Percentiles rank a stretch among this genome's conserved stretches.
Evolutionary conservation across 768 basidiomycete genomes (phyloP).

Genomic region (Astraeus odoratus): DNA sequence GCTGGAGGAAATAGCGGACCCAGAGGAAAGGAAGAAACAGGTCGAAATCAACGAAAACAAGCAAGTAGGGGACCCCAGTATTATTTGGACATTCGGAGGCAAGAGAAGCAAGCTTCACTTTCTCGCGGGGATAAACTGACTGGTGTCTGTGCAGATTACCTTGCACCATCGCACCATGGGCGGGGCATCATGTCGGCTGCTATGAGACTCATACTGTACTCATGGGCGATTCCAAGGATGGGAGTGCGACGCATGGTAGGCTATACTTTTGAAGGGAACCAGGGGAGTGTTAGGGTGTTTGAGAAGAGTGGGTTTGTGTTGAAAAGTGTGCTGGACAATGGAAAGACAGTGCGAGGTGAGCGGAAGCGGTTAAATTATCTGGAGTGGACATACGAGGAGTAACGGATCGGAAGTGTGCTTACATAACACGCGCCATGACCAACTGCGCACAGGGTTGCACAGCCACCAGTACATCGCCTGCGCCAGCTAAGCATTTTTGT

Average conservation of each 20-base stretch:
- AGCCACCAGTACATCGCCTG: no score
- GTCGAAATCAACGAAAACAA: conserved; percentile 36
- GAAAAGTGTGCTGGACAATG: conserved; percentile 33
- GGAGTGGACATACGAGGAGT: conserved; percentile 20
- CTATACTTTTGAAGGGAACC: conserved; percentile 45
- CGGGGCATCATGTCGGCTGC: conserved; percentile 71
- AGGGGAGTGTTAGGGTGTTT: conserved; percentile 57
- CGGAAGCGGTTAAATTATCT: conserved; percentile 30
- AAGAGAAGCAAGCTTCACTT: conserved; percentile 27
- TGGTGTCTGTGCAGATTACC: conserved; percentile 42
- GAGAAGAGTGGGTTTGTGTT: conserved; percentile 56
- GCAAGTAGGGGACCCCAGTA: conserved; percentile 43
- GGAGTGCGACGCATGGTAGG: conserved; percentile 39
- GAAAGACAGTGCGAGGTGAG: conserved; percentile 31
- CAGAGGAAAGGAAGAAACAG: conserved; percentile 29
- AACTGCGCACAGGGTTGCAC: no score
- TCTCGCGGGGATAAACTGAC: neutral
- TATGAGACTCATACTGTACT: conserved; percentile 42
- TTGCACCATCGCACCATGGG: conserved; percentile 55
- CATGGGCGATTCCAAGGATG: conserved; percentile 66
- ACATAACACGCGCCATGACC: no score
- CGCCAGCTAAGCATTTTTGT: no score
- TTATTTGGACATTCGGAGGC: conserved; percentile 62
- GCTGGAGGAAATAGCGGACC: conserved; percentile 28
- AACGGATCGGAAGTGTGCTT: neutral